phyloP scores from a whole-genome alignment of 768 basidiomycete species.

The Tulasnella sp. region DNA sequence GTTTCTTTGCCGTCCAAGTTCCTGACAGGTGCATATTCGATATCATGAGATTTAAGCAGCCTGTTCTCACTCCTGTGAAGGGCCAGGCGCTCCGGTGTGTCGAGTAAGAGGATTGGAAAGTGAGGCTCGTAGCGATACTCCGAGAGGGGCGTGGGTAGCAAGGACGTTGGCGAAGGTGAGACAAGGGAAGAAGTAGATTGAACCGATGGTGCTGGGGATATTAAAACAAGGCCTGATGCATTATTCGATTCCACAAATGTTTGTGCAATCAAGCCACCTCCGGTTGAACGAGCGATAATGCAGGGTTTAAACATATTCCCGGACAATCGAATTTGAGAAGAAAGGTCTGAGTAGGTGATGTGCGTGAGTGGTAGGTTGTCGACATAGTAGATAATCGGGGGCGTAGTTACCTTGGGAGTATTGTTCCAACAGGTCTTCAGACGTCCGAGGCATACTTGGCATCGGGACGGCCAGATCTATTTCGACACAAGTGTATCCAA shows the following conservation, averaged over 20 bases:
- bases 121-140: background rate
- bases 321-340: background rate
- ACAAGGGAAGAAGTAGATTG: no score
- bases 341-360: background rate
- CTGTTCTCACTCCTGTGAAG: background rate
- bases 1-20: background rate
- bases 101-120: background rate
- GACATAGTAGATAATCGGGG: background rate
- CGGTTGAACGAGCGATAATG: background rate
- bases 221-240: background rate
- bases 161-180: no score
- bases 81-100: background rate
- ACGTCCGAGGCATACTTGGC: background rate
- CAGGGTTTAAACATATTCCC: background rate
- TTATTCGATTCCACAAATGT: constrained; percentile 1
- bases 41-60: background rate
- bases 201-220: background rate
- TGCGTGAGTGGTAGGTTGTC: background rate
- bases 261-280: background rate
- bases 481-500: background rate
- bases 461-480: background rate
- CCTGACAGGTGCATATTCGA: background rate
- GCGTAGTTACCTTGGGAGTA: background rate
- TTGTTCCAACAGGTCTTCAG: background rate
- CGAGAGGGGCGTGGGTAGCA: background rate